Evolutionary conservation across 2,329 filamentous ascomycete species (phyloP).

Genomic region (Exophiala viscosa): DNA sequence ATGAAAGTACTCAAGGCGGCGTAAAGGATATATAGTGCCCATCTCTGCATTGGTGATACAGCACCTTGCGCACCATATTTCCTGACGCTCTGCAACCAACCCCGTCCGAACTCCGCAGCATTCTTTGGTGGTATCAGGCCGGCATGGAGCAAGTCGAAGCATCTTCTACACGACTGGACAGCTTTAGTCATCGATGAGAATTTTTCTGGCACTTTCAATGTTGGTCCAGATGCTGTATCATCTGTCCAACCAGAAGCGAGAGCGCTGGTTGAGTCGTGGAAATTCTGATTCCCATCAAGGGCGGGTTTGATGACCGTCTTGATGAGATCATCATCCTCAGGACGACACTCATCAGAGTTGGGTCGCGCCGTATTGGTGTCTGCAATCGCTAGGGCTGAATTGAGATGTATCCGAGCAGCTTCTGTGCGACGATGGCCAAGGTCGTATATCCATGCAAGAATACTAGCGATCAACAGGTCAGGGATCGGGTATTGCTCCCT

Average conservation of each 20-base stretch:
- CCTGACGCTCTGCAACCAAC: background rate
- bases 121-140: background rate
- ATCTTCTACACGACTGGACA: background rate
- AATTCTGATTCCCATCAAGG: background rate
- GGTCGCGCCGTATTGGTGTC: background rate
- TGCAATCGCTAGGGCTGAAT: background rate
- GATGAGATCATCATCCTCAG: background rate
- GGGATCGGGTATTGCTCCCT: background rate
- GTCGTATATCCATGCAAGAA: background rate
- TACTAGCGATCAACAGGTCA: background rate
- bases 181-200: background rate
- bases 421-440: background rate
- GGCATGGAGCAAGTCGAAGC: background rate
- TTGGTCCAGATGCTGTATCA: background rate
- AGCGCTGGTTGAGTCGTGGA: background rate
- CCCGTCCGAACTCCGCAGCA: background rate
- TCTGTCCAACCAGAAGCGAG: background rate
- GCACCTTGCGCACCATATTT: background rate
- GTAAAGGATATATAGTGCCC: background rate
- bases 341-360: background rate
- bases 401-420: background rate
- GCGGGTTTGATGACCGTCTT: background rate
- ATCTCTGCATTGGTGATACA: background rate
- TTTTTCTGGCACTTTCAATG: background rate
- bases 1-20: background rate